phyloP scores from a whole-genome alignment of 2,329 filamentous ascomycete species.

The Plenodomus tracheiphilus region DNA sequence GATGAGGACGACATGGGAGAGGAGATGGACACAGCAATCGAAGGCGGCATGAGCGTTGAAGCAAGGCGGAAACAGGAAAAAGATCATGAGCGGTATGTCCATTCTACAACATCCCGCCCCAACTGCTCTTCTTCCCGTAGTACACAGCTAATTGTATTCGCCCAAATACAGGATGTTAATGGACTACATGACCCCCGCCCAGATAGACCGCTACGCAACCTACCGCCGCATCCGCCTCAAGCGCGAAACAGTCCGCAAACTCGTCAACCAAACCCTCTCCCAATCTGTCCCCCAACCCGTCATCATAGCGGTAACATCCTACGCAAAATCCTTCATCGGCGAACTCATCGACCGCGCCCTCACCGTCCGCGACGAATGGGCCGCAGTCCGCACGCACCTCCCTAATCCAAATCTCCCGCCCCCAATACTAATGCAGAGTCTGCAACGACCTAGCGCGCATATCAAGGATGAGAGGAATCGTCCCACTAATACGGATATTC shows the following conservation, averaged over 20 bases:
- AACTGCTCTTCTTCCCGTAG: no score
- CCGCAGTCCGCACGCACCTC: slow-evolving; percentile 50
- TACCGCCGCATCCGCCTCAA: slow-evolving; percentile 71
- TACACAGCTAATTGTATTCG: no score
- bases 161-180: slow-evolving; percentile 59
- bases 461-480: slow-evolving; percentile 31
- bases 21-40: slow-evolving; percentile 49
- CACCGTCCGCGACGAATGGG: slow-evolving; percentile 72
- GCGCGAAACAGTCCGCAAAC: slow-evolving; percentile 70
- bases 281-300: slow-evolving; percentile 76
- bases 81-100: slow-evolving; percentile 59
- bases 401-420: slow-evolving; percentile 36
- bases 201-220: slow-evolving; percentile 70
- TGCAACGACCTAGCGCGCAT: slow-evolving; percentile 35
- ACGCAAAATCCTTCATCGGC: slow-evolving; percentile 76
- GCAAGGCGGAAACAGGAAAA: slow-evolving; percentile 68
- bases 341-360: slow-evolving; percentile 74
- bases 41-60: slow-evolving; percentile 57
- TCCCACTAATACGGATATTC: slow-evolving; percentile 34
- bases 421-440: slow-evolving; percentile 27
- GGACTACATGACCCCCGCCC: slow-evolving; percentile 65
- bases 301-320: slow-evolving; percentile 73
- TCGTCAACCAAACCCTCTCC: slow-evolving; percentile 79
- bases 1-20: slow-evolving; percentile 55
- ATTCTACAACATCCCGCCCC: neutral